A percentile compares a stretch with the other conserved stretches of the same genome.
phyloP scores from a whole-genome alignment of 306 rosid species.

The Medicago ruthenica region DNA sequence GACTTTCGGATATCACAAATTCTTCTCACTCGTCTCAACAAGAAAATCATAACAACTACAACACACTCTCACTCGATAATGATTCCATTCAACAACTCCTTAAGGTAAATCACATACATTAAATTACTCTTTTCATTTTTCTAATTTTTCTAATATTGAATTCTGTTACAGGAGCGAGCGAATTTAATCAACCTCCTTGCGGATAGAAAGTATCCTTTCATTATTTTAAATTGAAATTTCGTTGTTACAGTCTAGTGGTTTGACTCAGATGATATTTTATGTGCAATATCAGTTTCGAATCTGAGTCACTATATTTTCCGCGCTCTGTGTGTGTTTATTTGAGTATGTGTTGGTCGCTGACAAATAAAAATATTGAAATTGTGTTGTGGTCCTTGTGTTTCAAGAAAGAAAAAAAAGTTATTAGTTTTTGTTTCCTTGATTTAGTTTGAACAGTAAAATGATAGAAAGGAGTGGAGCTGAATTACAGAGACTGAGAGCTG shows the following conservation, averaged over 20 bases:
- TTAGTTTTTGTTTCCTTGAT: slow-evolving; percentile 47
- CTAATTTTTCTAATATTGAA: not conserved
- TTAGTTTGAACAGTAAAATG: slow-evolving; percentile 59
- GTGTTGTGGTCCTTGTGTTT: not conserved
- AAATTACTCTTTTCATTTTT: not conserved
- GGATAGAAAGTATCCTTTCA: slow-evolving; percentile 78
- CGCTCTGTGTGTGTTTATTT: too few species aligned
- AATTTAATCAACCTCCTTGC: slow-evolving; percentile 59
- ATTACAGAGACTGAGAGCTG: slow-evolving; percentile 62
- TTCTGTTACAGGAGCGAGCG: slow-evolving; percentile 69
- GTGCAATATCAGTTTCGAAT: too few species aligned
- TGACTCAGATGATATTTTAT: too few species aligned
- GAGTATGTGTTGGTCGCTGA: too few species aligned
- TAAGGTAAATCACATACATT: slow-evolving; percentile 44
- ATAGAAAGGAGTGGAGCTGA: slow-evolving; percentile 72
- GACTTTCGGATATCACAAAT: slow-evolving; percentile 80
- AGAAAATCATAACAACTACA: slow-evolving; percentile 22
- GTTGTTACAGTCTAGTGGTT: too few species aligned
- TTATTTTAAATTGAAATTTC: not conserved
- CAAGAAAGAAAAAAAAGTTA: not conserved
- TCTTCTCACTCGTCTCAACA: slow-evolving; percentile 40
- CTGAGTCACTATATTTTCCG: too few species aligned
- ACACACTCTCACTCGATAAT: slow-evolving; percentile 16
- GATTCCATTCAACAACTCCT: slow-evolving; percentile 67
- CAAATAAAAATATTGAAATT: not conserved